Base-by-base conservation (phyloP, 768 basidiomycete species). In the Atractiella rhizophila region DNA sequence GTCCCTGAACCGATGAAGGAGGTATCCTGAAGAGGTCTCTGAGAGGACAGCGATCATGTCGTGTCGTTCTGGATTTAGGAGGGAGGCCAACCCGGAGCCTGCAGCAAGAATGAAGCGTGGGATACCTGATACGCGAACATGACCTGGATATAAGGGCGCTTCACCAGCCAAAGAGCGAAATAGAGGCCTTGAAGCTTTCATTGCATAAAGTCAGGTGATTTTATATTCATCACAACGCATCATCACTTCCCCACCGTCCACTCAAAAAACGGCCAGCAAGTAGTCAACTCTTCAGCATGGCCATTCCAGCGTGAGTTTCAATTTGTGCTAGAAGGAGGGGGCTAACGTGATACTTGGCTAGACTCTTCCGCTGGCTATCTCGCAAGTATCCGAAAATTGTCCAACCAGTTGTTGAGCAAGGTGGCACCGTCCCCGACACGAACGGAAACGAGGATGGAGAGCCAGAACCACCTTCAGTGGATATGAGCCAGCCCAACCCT, bases 321-420 rank as follows among this genome's bases (percentile, higher is more conserved):
- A 88, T 56, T 98, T 88, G 86, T 68, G 96, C 44, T 91, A 83
- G 59, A 86, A 77, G 66, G 94, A 94, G n/a, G n/a, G n/a, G n/a
- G n/a, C n/a, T n/a, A n/a, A n/a, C n/a, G n/a, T n/a, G n/a, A n/a
- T n/a, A n/a, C n/a, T n/a, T n/a, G n/a, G n/a, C 27, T 23, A 42
- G 42, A n/a, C 42, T 43, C 15, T 43, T 43, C 40, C 42, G 42
- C 26, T 43, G 42, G 42, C 39, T 43, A 19, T 40, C 38, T n/a
- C 27, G 42, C 28, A 43, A 43, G 29, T 43, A 43, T 23, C 25
- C 28, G 24, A 38, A 30, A 25, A 28, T 39, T 12, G 35, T 35
- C 23, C 13, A 20, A 36, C 18, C 34, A 21, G 16, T 16, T 16
- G 18, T 21, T 21, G 10, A 35, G 10, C 12, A 18, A 9, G 23